Base-by-base conservation (phyloP, 2,329 filamentous ascomycete genomes). In the Myotisia sp. region DNA sequence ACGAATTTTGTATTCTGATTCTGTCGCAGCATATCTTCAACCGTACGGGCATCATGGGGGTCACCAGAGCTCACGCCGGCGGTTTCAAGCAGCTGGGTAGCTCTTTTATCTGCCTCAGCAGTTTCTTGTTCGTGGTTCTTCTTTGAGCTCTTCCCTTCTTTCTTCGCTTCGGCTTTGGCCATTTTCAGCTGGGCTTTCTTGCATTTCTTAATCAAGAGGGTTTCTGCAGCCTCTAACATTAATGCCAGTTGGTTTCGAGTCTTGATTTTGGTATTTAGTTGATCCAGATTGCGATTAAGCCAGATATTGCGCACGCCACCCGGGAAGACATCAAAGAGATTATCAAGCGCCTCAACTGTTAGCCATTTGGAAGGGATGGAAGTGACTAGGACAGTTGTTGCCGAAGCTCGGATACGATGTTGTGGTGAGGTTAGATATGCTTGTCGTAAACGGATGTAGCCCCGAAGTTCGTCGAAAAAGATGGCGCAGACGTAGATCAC, bases 231-330 rank as follows among this genome's bases (percentile, higher is more conserved):
- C 51, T 98, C 90, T 0, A 98, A 70, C 37, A 66, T 63, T 26
- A 67, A 55, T 29, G 87, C 84, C 9, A 93, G 62, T 6, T 69
- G 60, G 40, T 85, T 74, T 28, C 90, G 72, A 42, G 74, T 63
- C 31, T 81, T 71, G 29, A 95, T 79, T 53, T 95, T 95, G 41
- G 86, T 79, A 29, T 82, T 70, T 7, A 98, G 68, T 6, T 77
- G 70, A 27, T 86, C 82, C 44, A 84, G 78, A 51, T 98, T 82
- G 41, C 87, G 74, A 39, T 94, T 98, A 47, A 98, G 76, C 86
- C 87, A 98, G 29, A 98, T 81, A 46, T 95, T 95, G 39, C 83
- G 74, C 50, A 98, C 79, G 19, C 90, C 90, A 13, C 90, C 90
- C 0, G 90, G 90, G 47, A 94, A 95, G 1, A 95, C 86, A 53